Percentiles rank a stretch among this genome's conserved stretches.
Conservation (phyloP, 1,284 basidiomycete genomes). For the Sporisorium scitamineum region DNA sequence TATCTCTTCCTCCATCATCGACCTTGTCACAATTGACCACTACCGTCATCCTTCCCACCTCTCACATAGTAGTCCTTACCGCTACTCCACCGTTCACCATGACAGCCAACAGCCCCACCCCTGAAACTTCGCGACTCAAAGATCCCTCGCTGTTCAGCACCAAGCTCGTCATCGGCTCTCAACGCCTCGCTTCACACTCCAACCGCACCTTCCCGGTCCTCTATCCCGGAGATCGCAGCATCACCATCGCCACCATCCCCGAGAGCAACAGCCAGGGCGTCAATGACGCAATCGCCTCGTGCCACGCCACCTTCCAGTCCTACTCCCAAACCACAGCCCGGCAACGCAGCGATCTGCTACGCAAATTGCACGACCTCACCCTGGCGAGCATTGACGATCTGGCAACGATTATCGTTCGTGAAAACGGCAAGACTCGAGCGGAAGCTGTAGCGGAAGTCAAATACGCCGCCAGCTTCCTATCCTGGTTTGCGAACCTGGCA, state of each 20-base stretch:
- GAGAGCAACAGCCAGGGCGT: conserved; percentile 38
- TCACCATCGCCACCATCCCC: conserved; percentile 26
- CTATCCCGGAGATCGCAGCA: conserved; percentile 26
- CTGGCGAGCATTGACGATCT: conserved; percentile 42
- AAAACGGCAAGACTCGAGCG: conserved; percentile 46
- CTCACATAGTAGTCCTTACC: no score
- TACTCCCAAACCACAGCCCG: conserved; percentile 35
- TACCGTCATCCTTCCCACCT: background rate
- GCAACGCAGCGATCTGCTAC: conserved; percentile 30
- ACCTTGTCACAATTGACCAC: no score
- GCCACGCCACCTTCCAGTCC: conserved; percentile 16
- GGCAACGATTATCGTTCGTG: conserved; percentile 42
- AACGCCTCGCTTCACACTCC: conserved; percentile 24
- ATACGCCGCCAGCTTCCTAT: conserved; percentile 36
- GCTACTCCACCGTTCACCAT: conserved; percentile 4
- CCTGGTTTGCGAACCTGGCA: conserved; percentile 38
- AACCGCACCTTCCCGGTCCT: conserved; percentile 34
- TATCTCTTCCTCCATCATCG: background rate
- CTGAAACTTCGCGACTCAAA: conserved; percentile 30
- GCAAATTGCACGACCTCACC: conserved; percentile 40
- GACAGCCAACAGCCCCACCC: conserved; percentile 20
- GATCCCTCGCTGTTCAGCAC: conserved; percentile 38
- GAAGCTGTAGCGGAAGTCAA: conserved; percentile 50
- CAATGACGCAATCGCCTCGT: conserved; percentile 31
- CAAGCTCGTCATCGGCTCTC: conserved; percentile 29